These are phyloP conservation scores for Pochonia chlamydosporia DNA, from an alignment of 2,329 filamentous ascomycete genomes.

Conservation along the genomic window DNA sequence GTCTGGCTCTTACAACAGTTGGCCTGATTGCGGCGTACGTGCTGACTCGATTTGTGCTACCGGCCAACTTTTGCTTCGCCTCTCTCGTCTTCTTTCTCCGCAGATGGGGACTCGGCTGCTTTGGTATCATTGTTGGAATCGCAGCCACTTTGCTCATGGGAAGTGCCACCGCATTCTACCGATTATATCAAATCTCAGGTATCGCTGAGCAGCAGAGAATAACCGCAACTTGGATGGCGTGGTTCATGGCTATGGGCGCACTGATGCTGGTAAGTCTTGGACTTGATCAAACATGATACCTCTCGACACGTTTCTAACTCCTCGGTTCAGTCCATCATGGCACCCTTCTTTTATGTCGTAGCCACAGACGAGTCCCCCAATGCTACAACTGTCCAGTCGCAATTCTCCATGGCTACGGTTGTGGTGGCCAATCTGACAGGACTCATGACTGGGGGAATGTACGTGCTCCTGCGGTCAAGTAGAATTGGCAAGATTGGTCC, in stretches of 20 bases:
- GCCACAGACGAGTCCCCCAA: conserved; percentile 36
- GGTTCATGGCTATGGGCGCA: conserved; percentile 54
- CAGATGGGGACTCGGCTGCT: conserved; percentile 51
- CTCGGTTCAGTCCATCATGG: conserved; percentile 44
- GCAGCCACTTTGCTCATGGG: conserved; percentile 44
- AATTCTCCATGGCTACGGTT: conserved; percentile 56
- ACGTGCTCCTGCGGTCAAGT: conserved; percentile 62
- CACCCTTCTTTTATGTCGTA: conserved; percentile 59
- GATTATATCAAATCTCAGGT: conserved; percentile 46
- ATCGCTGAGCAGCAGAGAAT: conserved; percentile 56
- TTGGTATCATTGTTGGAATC: conserved; percentile 47
- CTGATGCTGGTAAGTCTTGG: conserved; percentile 48
- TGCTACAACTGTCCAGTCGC: conserved; percentile 30
- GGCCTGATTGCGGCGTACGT: conserved; percentile 52
- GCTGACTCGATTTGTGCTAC: conserved; percentile 48
- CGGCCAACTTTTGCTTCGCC: conserved; percentile 58
- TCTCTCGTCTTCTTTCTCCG: conserved; percentile 63
- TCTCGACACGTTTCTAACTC: not conserved
- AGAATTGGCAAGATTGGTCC: conserved; percentile 49
- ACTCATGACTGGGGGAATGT: conserved; percentile 57
- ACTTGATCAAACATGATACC: not conserved
- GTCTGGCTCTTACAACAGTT: conserved; percentile 43
- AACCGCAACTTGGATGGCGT: conserved; percentile 63
- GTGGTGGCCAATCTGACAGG: conserved; percentile 63
- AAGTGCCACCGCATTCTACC: conserved; percentile 49